These are phyloP conservation scores for Tylopilus subfusipes DNA, from an alignment of 768 basidiomycete species.

Conservation along the genomic window DNA sequence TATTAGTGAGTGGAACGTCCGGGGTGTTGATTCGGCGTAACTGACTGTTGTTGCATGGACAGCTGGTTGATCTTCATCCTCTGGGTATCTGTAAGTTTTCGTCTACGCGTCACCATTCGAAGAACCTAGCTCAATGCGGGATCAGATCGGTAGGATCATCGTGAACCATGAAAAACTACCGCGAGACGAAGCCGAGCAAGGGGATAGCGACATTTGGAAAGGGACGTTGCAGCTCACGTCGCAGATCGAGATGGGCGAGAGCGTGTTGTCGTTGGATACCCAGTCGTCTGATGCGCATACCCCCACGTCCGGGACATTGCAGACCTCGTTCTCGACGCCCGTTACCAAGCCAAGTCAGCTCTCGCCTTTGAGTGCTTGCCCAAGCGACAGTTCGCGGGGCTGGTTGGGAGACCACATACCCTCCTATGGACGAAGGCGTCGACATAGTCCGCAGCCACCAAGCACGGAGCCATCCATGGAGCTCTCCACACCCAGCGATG, in stretches of 20 bases:
- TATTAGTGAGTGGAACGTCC: conserved; percentile 15
- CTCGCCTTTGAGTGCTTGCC: not conserved
- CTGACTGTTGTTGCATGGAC: not conserved
- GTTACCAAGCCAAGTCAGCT: not conserved
- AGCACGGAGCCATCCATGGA: not conserved
- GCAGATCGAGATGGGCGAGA: conserved; percentile 13
- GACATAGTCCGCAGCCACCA: not conserved
- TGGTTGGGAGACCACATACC: not conserved
- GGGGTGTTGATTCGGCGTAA: not conserved
- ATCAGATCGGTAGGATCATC: conserved; percentile 17
- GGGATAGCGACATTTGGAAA: not conserved
- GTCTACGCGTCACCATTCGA: not conserved
- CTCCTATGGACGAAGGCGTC: not conserved
- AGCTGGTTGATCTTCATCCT: conserved; percentile 21
- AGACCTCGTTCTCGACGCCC: not conserved
- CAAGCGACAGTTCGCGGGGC: not conserved
- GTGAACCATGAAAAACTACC: conserved; percentile 12
- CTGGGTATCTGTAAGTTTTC: conserved; percentile 17
- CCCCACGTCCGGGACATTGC: not conserved
- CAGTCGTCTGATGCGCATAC: not conserved
- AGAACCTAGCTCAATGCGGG: not conserved
- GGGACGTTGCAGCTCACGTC: conserved; percentile 16
- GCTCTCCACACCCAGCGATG: not conserved
- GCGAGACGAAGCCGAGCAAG: not conserved
- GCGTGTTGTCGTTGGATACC: not conserved